Evolutionary conservation across 2,329 filamentous ascomycete genomes (phyloP), one percentile per base, ranked within the genome.

Genomic region (Nigrospora oryzae): DNA sequence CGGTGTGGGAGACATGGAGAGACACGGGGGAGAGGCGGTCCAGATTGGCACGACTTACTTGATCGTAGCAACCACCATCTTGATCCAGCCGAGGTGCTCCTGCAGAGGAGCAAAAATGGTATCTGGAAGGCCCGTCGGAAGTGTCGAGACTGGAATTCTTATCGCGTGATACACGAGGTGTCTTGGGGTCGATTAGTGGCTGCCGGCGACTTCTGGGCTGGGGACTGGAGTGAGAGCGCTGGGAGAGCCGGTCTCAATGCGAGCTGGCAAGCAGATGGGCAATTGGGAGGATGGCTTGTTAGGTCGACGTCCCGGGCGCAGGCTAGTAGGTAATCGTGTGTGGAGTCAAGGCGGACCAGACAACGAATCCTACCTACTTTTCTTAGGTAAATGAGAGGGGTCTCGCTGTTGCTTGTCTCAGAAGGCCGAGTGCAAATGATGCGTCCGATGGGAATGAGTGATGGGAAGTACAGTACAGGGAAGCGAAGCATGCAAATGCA

Each of bases 1-100:
- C 23, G 23, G 23, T 28, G 23, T 28, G 23, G 23, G 23, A 28
- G 23, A 28, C 31, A 41, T 19, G 31, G 34, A 33, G 15, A 40
- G 39, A 40, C 17, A 34, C 30, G 34, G 34, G 39, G 33, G 34
- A 32, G 19, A 37, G 35, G 33, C 32, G 31, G 41, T 36, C 28
- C 31, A 31, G 33, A 35, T 43, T 13, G 41, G 23, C 30, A 19
- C 31, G 31, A 69, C 77, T 62, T 68, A 81, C 77, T 81, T 81
- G 67, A 81, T 81, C 57, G 77, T 81, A 70, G 76, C 75, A 66
- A 79, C 75, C 59, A 79, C 75, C 70, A 79, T 76, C 63, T 75
- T 65, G 59, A 66, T 59, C 56, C 57, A 62, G 56, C 58, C 54
- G 56, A 56, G 52, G 53, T 42, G 62, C 66, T 66, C 61, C 63